Evolutionary conservation across 495 filamentous ascomycete genomes (phyloP), one percentile per base, ranked within the genome.

Genomic region (Thermothielavioides terrestris): DNA sequence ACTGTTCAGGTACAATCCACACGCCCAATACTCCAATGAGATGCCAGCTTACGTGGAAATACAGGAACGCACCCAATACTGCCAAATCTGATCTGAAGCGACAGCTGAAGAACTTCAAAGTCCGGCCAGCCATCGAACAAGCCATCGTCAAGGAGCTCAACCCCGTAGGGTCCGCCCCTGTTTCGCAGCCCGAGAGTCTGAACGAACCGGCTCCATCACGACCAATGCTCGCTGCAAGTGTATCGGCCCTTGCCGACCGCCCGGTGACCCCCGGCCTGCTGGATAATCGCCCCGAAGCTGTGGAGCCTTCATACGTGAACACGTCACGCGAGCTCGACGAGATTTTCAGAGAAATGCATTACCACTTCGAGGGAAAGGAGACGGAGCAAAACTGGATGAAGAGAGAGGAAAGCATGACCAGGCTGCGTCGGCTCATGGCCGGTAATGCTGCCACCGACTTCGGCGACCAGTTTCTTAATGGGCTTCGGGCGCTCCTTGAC

Each of bases 71-170:
- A 1, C 84, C 87, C 15, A 83, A 85, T 38, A 75, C 80, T 52
- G 91, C 89, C 23, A 95, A 95, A 65, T 81, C 85, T 0, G 89
- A 96, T 61, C 68, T 97, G 21, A 89, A 91, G 68, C 84, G 76
- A 46, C 87, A 94, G 59, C 61, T 97, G 44, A 79, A 81, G 60
- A 79, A 77, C 49, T 81, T 83, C 58, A 83, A 86, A 55, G 88
- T 97, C 27, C 76, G 91, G 38, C 86, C 85, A 55, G 83, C 87
- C 7, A 95, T 95, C 60, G 83, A 84, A 37, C 76, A 78, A 21
- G 82, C 84, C 39, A 89, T 97, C 45, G 70, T 87, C 15, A 75
- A 82, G 30, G 83, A 85, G 46, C 77, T 95, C 39, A 81, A 75
- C 15, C 72, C 86, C 0, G 67, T 77, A 17, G 67, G 71, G 25